Percentiles rank a stretch among this genome's conserved stretches.
Conservation (phyloP, 139 green algal genomes). For the Chlorella sorokiniana region DNA sequence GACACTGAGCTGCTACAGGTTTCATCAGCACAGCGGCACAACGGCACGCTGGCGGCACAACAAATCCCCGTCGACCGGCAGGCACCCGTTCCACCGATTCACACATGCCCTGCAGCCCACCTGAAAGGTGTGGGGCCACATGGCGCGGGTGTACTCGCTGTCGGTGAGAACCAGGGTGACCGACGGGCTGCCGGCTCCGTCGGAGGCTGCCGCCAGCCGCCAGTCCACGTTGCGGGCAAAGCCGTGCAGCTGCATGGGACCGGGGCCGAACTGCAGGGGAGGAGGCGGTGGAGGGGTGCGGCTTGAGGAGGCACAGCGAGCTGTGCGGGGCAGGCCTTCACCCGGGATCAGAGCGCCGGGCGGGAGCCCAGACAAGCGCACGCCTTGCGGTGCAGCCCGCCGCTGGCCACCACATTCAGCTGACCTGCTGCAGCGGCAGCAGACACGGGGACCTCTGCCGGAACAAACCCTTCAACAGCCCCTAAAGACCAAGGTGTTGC, state of each 20-base stretch:
- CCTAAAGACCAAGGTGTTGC: too few relatives aligned
- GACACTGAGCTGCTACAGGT: too few relatives aligned
- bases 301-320: not conserved
- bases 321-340: not conserved
- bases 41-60: too few relatives aligned
- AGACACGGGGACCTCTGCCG: too few relatives aligned
- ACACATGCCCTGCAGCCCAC: not conserved
- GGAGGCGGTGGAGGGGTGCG: not conserved
- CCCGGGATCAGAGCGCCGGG: too few relatives aligned
- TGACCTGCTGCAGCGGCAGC: too few relatives aligned
- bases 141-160: conserved; percentile 89
- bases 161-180: conserved; percentile 87
- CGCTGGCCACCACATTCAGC: too few relatives aligned
- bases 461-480: too few relatives aligned
- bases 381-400: too few relatives aligned
- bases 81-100: not conserved
- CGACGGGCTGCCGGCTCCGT: conserved; percentile 83
- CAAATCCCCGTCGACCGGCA: too few relatives aligned
- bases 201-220: conserved; percentile 76
- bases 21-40: too few relatives aligned
- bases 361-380: too few relatives aligned
- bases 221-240: conserved; percentile 97
- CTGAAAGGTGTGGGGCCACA: conserved; percentile 90
- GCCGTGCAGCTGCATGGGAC: conserved; percentile 93
- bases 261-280: conserved; percentile 87